Conservation (phyloP, 805 yeast genomes). For the Kregervanrija pseudodelftensis region DNA sequence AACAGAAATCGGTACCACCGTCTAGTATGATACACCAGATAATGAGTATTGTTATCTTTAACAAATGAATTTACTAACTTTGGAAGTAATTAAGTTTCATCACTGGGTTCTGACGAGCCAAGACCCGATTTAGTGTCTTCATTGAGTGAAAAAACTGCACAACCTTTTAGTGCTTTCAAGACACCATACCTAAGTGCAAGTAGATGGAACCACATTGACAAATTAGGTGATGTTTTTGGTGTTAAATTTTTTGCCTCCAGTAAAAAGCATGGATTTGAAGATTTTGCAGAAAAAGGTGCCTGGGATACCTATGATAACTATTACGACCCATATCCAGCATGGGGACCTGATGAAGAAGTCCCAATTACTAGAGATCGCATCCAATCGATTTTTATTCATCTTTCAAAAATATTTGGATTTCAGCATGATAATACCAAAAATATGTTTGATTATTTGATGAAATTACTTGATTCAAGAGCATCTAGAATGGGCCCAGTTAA, state of each 20-base stretch:
- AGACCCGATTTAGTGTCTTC: conserved; percentile 13
- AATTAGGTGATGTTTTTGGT: conserved; percentile 27
- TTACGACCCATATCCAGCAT: conserved; percentile 49
- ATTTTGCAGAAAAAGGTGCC: conserved; percentile 25
- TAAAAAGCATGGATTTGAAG: conserved; percentile 27
- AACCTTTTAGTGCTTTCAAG: conserved; percentile 35
- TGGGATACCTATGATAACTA: conserved; percentile 36
- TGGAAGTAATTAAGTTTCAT: not conserved
- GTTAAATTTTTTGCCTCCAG: conserved; percentile 22
- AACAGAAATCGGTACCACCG: too few relatives aligned
- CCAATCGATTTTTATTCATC: conserved; percentile 45
- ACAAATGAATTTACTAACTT: not conserved
- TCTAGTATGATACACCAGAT: too few relatives aligned
- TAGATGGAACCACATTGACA: conserved; percentile 36
- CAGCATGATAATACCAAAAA: conserved; percentile 59
- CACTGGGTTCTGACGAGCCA: not conserved
- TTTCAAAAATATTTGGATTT: conserved; percentile 56
- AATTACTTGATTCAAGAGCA: conserved; percentile 60
- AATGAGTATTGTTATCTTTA: too few relatives aligned
- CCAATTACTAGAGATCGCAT: conserved; percentile 51
- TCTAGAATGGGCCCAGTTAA: conserved; percentile 50
- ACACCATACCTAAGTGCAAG: conserved; percentile 38
- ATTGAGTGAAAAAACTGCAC: conserved; percentile 23
- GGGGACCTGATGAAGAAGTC: conserved; percentile 34
- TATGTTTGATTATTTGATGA: conserved; percentile 59